phyloP scores from a whole-genome alignment of 768 basidiomycete genomes.

The Lentinus brumalis region DNA sequence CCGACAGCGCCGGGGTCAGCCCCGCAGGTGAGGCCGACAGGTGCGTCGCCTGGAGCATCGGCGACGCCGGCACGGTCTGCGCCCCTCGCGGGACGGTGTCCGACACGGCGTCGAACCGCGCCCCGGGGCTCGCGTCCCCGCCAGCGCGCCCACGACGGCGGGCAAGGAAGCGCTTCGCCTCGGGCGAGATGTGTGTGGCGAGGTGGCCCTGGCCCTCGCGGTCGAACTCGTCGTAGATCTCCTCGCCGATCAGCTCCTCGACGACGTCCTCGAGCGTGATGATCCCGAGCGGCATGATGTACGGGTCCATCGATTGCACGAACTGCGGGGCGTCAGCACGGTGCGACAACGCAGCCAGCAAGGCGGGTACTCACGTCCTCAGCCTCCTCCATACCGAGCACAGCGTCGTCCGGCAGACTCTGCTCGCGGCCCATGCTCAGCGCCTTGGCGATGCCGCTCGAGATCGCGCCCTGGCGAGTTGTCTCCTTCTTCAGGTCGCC shows the following conservation, averaged over 20 bases:
- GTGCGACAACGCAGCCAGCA: neutral
- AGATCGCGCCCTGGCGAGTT: slow-evolving; percentile 25
- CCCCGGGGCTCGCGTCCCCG: neutral
- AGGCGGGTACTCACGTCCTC: slow-evolving; percentile 51
- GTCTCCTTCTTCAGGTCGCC: slow-evolving; percentile 23
- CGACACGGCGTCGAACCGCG: neutral
- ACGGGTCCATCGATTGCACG: slow-evolving; percentile 73
- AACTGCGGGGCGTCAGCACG: slow-evolving; percentile 44
- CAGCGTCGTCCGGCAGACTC: slow-evolving; percentile 81
- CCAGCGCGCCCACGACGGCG: slow-evolving; percentile 11
- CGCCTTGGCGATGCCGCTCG: slow-evolving; percentile 24
- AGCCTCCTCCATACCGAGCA: slow-evolving; percentile 66
- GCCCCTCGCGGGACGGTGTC: slow-evolving; percentile 2
- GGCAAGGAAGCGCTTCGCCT: slow-evolving; percentile 15
- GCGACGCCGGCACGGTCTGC: slow-evolving; percentile 9
- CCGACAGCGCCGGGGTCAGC: neutral
- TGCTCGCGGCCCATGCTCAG: slow-evolving; percentile 53
- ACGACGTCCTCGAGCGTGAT: slow-evolving; percentile 89
- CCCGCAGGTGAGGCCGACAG: neutral
- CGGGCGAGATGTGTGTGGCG: slow-evolving; percentile 17
- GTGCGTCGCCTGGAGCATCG: neutral
- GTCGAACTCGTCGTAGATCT: slow-evolving; percentile 87
- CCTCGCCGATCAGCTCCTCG: slow-evolving; percentile 88
- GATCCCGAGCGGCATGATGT: slow-evolving; percentile 79
- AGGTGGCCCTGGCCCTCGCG: slow-evolving; percentile 50